phyloP scores from a whole-genome alignment of 2,329 filamentous ascomycete species.

The Exophiala xenobiotica region DNA sequence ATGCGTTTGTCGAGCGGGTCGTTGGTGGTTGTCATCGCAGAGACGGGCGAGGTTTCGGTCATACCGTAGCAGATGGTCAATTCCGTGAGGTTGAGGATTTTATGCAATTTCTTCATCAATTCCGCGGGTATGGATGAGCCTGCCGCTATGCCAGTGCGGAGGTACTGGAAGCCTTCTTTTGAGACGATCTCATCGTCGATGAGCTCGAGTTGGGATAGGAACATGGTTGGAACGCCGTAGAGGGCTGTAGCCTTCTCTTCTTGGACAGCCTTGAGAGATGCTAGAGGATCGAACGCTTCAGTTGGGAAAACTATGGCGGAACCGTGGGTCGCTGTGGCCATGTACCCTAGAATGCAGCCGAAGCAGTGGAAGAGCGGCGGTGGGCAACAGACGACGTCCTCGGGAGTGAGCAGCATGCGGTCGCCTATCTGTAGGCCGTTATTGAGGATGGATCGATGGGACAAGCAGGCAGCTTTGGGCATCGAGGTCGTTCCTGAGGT shows the following conservation, averaged over 20 bases:
- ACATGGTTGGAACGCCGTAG: conserved; percentile 94
- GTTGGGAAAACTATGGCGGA: conserved; percentile 79
- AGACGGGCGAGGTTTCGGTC: conserved; percentile 77
- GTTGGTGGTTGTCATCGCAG: conserved; percentile 74
- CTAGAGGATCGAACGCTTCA: conserved; percentile 80
- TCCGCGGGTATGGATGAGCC: conserved; percentile 76
- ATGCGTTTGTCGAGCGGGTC: conserved; percentile 74
- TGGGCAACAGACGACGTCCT: conserved; percentile 68
- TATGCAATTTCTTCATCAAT: conserved; percentile 67
- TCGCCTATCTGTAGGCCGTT: conserved; percentile 83
- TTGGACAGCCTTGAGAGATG: conserved; percentile 64
- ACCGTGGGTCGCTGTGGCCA: conserved; percentile 84
- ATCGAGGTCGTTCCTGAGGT: conserved; percentile 90
- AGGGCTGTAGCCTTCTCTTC: conserved; percentile 66
- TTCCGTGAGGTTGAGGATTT: conserved; percentile 71
- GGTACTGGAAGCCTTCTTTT: conserved; percentile 58
- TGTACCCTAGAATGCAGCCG: conserved; percentile 87
- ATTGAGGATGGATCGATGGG: conserved; percentile 84
- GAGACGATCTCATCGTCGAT: conserved; percentile 55
- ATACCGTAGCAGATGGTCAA: conserved; percentile 95
- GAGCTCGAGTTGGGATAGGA: conserved; percentile 79
- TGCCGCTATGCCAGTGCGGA: conserved; percentile 88
- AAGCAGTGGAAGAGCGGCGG: conserved; percentile 70
- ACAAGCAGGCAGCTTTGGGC: conserved; percentile 89
- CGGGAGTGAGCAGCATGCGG: conserved; percentile 74